phyloP scores from a whole-genome alignment of 1,284 basidiomycete species.

The Ceratobasidium sp. region DNA sequence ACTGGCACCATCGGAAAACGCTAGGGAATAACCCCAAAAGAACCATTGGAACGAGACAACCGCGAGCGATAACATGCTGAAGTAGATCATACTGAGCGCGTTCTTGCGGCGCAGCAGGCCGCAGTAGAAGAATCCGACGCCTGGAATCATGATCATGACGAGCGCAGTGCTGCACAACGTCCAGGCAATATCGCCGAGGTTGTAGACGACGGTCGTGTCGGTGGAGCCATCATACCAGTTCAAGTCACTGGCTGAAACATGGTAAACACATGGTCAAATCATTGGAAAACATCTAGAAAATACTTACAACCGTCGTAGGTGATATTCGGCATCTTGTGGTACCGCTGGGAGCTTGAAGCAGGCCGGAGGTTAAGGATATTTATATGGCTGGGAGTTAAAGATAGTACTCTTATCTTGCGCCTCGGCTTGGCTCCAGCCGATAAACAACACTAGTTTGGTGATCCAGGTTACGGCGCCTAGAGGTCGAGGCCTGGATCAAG shows the following conservation, averaged over 20 bases:
- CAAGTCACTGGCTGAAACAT: slow-evolving; percentile 40
- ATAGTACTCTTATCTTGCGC: too few species aligned
- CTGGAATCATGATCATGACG: slow-evolving; percentile 68
- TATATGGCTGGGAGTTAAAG: too few species aligned
- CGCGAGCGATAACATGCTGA: slow-evolving; percentile 62
- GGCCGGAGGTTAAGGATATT: too few species aligned
- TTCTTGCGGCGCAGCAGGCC: slow-evolving; percentile 68
- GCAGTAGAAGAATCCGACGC: slow-evolving; percentile 66
- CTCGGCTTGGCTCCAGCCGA: too few species aligned
- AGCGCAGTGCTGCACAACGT: slow-evolving; percentile 57
- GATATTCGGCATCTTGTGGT: slow-evolving; percentile 41
- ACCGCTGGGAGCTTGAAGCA: too few species aligned
- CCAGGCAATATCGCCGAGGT: slow-evolving; percentile 67
- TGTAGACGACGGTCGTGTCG: slow-evolving; percentile 55
- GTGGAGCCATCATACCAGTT: slow-evolving; percentile 21
- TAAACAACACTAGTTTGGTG: too few species aligned
- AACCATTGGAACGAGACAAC: slow-evolving; percentile 60
- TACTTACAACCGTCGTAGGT: slow-evolving; percentile 38
- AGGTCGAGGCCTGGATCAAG: too few species aligned
- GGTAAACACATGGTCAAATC: background rate
- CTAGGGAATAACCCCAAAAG: slow-evolving; percentile 59
- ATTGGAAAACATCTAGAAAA: background rate
- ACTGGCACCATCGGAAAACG: slow-evolving; percentile 56
- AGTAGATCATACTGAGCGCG: slow-evolving; percentile 67
- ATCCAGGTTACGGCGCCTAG: too few species aligned